phyloP scores from a whole-genome alignment of 148 eudicot species.

The Nepenthes mirabilis region DNA sequence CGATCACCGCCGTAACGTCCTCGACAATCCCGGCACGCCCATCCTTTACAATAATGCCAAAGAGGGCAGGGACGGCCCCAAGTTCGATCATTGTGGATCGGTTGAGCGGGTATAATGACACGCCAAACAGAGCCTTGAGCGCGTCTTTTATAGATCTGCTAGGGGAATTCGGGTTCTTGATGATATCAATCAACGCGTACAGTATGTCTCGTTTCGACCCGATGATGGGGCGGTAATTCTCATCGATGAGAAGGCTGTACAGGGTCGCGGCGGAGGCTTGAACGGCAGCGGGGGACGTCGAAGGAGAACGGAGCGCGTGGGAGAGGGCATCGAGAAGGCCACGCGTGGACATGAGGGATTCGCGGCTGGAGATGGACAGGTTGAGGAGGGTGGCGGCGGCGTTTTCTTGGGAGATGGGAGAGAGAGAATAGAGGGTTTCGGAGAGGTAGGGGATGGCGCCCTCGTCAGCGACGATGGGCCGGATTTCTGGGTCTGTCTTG shows the following conservation, averaged over 20 bases:
- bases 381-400: slow-evolving; percentile 71
- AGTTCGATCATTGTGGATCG: slow-evolving; percentile 42
- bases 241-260: slow-evolving; percentile 38
- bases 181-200: slow-evolving; percentile 47
- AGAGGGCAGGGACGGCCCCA: slow-evolving; percentile 44
- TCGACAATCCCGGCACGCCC: slow-evolving; percentile 53
- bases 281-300: slow-evolving; percentile 26
- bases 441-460: slow-evolving; percentile 56
- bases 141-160: slow-evolving; percentile 51
- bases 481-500: slow-evolving; percentile 51
- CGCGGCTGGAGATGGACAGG: slow-evolving; percentile 53
- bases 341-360: slow-evolving; percentile 36
- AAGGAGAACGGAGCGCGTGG: slow-evolving; percentile 37
- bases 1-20: slow-evolving; percentile 84
- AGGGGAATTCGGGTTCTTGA: slow-evolving; percentile 22
- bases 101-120: slow-evolving; percentile 39
- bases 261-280: slow-evolving; percentile 64
- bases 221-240: slow-evolving; percentile 35
- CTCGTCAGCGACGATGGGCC: slow-evolving; percentile 52
- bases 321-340: slow-evolving; percentile 69
- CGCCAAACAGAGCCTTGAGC: slow-evolving; percentile 59
- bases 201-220: slow-evolving; percentile 66
- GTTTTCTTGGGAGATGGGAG: slow-evolving; percentile 41
- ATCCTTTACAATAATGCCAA: slow-evolving; percentile 39
- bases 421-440: slow-evolving; percentile 53